Conservation (phyloP, 2,329 filamentous ascomycete genomes). For the Biscogniauxia sp. region DNA sequence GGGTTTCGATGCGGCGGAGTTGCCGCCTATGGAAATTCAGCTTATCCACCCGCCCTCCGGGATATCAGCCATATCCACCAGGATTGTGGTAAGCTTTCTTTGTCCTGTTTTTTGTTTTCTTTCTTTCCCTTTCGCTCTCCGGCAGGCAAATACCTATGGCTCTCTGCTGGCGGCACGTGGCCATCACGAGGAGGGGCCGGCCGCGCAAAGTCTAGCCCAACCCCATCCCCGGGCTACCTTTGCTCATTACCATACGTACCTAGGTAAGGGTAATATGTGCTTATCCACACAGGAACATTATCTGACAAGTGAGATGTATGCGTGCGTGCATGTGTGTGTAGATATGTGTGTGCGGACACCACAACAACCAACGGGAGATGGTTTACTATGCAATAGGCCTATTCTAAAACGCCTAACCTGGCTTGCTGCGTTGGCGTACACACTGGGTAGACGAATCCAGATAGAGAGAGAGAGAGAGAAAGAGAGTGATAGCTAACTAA, state of each 20-base stretch:
- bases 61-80: neutral
- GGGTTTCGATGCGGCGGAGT: neutral
- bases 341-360: neutral
- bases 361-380: neutral
- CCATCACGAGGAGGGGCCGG: neutral
- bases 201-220: neutral
- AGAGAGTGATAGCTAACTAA: neutral
- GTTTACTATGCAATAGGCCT: neutral
- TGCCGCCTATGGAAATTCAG: neutral
- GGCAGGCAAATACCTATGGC: neutral
- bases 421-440: neutral
- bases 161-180: neutral
- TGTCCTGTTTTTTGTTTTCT: neutral
- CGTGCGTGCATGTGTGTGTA: too few species aligned
- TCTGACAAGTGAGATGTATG: neutral
- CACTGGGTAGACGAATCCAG: neutral
- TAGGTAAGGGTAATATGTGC: neutral
- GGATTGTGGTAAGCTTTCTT: neutral
- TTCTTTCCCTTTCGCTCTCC: neutral
- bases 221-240: too few species aligned
- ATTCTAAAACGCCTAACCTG: neutral
- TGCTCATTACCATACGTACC: too few species aligned
- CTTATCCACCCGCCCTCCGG: neutral
- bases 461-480: too few species aligned
- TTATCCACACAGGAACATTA: neutral